Conservation (phyloP, 2,329 filamentous ascomycete species). For the Monilinia aucupariae region DNA sequence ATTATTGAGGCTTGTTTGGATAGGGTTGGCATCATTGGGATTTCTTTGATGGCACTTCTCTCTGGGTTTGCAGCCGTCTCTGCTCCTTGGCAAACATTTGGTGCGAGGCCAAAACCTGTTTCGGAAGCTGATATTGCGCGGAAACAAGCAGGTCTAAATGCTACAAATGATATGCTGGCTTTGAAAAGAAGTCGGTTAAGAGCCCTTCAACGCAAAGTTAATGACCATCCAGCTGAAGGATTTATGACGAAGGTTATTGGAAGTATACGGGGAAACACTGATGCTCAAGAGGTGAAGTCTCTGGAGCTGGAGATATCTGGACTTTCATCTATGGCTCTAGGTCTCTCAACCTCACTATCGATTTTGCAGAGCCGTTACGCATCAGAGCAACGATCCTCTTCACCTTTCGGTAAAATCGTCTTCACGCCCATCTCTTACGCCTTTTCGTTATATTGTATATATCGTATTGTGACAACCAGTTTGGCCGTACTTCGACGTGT, state of each 20-base stretch:
- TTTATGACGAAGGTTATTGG: slow-evolving; percentile 71
- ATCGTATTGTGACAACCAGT: slow-evolving; percentile 69
- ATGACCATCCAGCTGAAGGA: slow-evolving; percentile 43
- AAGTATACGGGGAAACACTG: slow-evolving; percentile 58
- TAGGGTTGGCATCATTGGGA: slow-evolving; percentile 77
- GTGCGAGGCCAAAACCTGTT: slow-evolving; percentile 57
- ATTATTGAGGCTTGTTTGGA: slow-evolving; percentile 50
- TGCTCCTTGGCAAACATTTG: slow-evolving; percentile 78
- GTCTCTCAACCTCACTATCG: slow-evolving; percentile 59
- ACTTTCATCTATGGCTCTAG: slow-evolving; percentile 72
- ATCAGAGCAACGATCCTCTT: slow-evolving; percentile 61
- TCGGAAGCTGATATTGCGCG: slow-evolving; percentile 69
- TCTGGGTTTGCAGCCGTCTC: slow-evolving; percentile 87
- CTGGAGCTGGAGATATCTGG: slow-evolving; percentile 73
- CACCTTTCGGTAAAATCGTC: slow-evolving; percentile 58
- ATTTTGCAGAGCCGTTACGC: slow-evolving; percentile 58
- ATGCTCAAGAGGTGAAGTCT: slow-evolving; percentile 53
- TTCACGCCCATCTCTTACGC: slow-evolving; percentile 56
- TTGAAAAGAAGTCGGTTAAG: slow-evolving; percentile 69
- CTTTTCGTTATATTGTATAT: slow-evolving; percentile 79
- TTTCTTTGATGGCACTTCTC: slow-evolving; percentile 80
- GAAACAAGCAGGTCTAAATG: slow-evolving; percentile 73
- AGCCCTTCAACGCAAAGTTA: slow-evolving; percentile 60
- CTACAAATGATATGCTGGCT: slow-evolving; percentile 72
- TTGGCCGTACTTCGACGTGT: slow-evolving; percentile 61